Percentiles rank a stretch among this genome's conserved stretches.
Evolutionary conservation across 257 asterid species (phyloP).

Genomic region (Solanum medicagineum): DNA sequence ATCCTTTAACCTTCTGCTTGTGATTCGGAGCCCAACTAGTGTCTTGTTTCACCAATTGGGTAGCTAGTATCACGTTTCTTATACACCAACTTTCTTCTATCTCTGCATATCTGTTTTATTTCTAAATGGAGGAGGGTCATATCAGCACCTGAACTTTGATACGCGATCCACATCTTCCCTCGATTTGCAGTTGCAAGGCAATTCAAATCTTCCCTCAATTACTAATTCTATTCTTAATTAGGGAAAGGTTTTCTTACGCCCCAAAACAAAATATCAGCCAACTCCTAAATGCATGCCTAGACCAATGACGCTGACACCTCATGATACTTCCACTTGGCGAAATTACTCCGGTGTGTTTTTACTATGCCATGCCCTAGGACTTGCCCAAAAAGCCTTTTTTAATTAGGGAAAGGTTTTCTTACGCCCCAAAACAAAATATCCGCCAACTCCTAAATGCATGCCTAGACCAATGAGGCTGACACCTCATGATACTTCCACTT

Average conservation of each 20-base stretch:
- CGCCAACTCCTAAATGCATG: neutral
- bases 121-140: neutral
- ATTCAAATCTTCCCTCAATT: neutral
- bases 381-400: neutral
- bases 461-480: neutral
- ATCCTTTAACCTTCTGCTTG: neutral
- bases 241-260: neutral
- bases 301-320: neutral
- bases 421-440: neutral
- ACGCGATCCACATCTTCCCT: neutral
- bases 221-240: neutral
- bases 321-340: neutral
- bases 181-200: neutral
- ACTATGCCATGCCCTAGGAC: neutral
- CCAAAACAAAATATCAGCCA: neutral
- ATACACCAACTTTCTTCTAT: neutral
- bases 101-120: neutral
- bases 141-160: neutral
- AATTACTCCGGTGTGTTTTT: neutral
- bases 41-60: neutral
- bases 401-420: neutral
- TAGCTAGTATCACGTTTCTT: neutral
- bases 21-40: neutral
- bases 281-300: neutral
- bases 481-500: neutral